Evolutionary conservation across 169 alveolate genomes (phyloP), one percentile per base, ranked within the genome.

Genomic region (Cryptosporidium canis): DNA sequence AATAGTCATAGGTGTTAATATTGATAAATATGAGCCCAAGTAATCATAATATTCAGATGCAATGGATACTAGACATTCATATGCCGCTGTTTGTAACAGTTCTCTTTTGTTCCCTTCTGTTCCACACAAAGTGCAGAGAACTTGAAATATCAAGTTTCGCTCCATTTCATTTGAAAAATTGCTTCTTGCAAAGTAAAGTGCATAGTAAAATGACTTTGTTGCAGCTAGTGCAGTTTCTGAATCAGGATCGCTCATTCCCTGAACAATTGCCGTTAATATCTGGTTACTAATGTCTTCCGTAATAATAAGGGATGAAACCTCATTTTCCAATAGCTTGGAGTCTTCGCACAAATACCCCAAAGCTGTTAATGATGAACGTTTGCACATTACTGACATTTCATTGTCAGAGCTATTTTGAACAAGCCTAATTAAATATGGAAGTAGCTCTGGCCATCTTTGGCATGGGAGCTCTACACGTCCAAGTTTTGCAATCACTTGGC

Each of bases 391-490:
- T 14, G 93, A 92, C 93, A 93, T 93, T 68, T 93, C 90, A 56
- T 90, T 91, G 24, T 92, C 93, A 14, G 70, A 58, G 18, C 21
- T 58, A 21, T 77, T 61, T 24, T 77, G 87, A 41, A 94, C 93
- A 65, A 92, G 94, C 66, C 92, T 85, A 24, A 92, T 91, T 53
- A 92, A 65, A 51, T 90, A 90, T 65, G 90, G 94, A 65, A 95
- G 93, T 37, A 95, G 92, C 68, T 95, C 97, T 27, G 97, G 96
- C 90, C 97, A 95, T 61, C 94, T 90, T 65, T 94, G 84, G 61
- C 93, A 93, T 3, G 94, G 91, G 45, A 95, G 83, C 83, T 95
- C 97, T 7, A 95, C 90, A 56, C 93, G 94, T 3, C 96, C 95
- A 24, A 95, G 94, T 14, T 94, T 83, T 18, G 97, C 93, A 58